Evolutionary conservation across 768 basidiomycete genomes (phyloP).

Genomic region (Candolleomyces efflorescens): DNA sequence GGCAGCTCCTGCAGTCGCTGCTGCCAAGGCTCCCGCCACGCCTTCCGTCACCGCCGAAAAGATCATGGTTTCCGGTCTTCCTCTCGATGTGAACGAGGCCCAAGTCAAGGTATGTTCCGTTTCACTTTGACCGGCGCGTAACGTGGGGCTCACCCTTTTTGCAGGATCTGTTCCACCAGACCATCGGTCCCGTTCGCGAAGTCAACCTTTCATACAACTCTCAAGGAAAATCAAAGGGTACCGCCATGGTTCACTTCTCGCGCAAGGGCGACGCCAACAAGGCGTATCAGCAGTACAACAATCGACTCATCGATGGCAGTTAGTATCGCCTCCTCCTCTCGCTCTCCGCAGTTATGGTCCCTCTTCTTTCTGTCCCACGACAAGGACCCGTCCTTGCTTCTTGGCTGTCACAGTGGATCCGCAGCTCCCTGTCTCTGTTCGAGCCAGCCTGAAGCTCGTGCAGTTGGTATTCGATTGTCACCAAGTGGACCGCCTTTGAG

Average conservation of each 20-base stretch:
- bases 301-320: slow-evolving; percentile 99
- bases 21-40: slow-evolving; percentile 37
- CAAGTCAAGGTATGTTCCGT: slow-evolving; percentile 77
- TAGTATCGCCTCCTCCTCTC: slow-evolving; percentile 65
- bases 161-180: slow-evolving; percentile 90
- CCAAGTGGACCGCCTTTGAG: not conserved
- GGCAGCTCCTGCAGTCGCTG: slow-evolving; percentile 38
- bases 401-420: slow-evolving; percentile 32
- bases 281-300: slow-evolving; percentile 94
- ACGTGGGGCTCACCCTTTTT: slow-evolving; percentile 1
- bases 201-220: slow-evolving; percentile 85
- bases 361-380: slow-evolving; percentile 38
- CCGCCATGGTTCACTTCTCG: slow-evolving; percentile 82
- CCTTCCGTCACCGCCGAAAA: slow-evolving; percentile 63
- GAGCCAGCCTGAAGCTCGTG: not conserved
- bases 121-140: not conserved
- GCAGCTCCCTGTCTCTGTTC: slow-evolving; percentile 43
- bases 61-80: slow-evolving; percentile 95
- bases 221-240: slow-evolving; percentile 84
- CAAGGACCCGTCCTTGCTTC: slow-evolving; percentile 19
- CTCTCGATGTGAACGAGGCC: slow-evolving; percentile 85
- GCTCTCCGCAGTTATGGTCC: no score
- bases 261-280: slow-evolving; percentile 86
- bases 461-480: not conserved
- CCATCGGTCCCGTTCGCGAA: slow-evolving; percentile 82